Evolutionary conservation across 108 stramenopile species (phyloP).

Genomic region (Craspedostauros australis): DNA sequence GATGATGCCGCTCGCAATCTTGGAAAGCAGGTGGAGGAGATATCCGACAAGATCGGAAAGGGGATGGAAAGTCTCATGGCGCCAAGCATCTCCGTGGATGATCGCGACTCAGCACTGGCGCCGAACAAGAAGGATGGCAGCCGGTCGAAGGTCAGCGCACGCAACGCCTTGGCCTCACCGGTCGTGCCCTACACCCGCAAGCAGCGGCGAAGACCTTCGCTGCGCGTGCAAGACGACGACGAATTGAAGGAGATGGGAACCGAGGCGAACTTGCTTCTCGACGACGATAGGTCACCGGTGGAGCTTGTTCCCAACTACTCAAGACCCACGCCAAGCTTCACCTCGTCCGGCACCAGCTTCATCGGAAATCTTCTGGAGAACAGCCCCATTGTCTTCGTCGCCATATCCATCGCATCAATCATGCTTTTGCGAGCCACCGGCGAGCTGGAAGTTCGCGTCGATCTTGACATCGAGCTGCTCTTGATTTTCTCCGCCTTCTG

Average conservation of each 20-base stretch:
- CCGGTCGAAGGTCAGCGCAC: neutral
- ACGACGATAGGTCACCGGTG: constrained; percentile 29
- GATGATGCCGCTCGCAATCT: neutral
- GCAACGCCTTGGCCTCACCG: neutral
- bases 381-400: constrained; percentile 30
- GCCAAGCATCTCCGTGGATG: too few relatives aligned
- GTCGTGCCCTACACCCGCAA: constrained; percentile 42
- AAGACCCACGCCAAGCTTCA: constrained; percentile 22
- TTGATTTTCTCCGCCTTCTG: constrained; percentile 45
- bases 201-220: constrained; percentile 6
- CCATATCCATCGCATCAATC: constrained; percentile 5
- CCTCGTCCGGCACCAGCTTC: constrained; percentile 9
- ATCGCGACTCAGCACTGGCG: too few relatives aligned
- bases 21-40: too few relatives aligned
- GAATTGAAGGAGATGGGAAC: constrained; percentile 29
- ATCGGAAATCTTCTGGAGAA: constrained; percentile 29
- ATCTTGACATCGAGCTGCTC: constrained; percentile 40
- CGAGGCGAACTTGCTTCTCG: constrained; percentile 32
- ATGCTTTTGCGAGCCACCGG: constrained; percentile 13
- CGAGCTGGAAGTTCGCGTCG: constrained; percentile 21
- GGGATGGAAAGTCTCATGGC: too few relatives aligned
- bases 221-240: constrained; percentile 21
- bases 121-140: too few relatives aligned
- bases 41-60: too few relatives aligned
- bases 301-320: constrained; percentile 32